phyloP scores from a whole-genome alignment of 129 eudicot species.

The Oenanthe sinensis region DNA sequence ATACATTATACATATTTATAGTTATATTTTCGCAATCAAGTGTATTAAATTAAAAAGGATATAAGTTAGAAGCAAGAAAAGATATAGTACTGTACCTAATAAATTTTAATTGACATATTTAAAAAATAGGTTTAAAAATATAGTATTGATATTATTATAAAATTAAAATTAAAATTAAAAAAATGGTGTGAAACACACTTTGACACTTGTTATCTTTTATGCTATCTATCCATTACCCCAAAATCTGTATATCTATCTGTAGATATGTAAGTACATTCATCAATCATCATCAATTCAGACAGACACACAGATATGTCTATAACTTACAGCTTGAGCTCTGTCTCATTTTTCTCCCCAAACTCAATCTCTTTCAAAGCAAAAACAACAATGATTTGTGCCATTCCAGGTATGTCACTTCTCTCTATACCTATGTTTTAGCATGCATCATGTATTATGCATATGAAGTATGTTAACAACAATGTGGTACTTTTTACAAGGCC shows the following conservation, averaged over 20 bases:
- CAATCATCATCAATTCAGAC: not conserved
- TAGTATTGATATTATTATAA: too few relatives aligned
- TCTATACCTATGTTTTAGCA: not conserved
- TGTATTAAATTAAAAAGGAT: too few relatives aligned
- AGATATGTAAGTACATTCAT: not conserved
- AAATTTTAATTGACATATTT: too few relatives aligned
- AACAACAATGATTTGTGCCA: conserved; percentile 33
- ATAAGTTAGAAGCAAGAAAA: too few relatives aligned
- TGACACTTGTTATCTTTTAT: not conserved
- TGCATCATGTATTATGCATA: not conserved
- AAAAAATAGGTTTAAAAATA: too few relatives aligned
- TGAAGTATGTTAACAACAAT: not conserved
- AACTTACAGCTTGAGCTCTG: not conserved
- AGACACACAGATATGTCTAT: not conserved
- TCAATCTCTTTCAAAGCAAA: conserved; percentile 24
- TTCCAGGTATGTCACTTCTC: conserved; percentile 36
- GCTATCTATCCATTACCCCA: not conserved
- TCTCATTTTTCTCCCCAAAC: conserved; percentile 20
- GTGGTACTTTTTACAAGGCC: not conserved
- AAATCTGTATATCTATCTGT: not conserved
- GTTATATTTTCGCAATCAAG: too few relatives aligned
- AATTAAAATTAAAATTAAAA: too few relatives aligned
- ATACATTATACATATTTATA: too few relatives aligned
- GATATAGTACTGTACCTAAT: too few relatives aligned
- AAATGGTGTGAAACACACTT: not conserved